These are phyloP conservation scores for Pseudogymnoascus sp. DNA, from an alignment of 2,329 filamentous ascomycete species.

Conservation along the genomic window DNA sequence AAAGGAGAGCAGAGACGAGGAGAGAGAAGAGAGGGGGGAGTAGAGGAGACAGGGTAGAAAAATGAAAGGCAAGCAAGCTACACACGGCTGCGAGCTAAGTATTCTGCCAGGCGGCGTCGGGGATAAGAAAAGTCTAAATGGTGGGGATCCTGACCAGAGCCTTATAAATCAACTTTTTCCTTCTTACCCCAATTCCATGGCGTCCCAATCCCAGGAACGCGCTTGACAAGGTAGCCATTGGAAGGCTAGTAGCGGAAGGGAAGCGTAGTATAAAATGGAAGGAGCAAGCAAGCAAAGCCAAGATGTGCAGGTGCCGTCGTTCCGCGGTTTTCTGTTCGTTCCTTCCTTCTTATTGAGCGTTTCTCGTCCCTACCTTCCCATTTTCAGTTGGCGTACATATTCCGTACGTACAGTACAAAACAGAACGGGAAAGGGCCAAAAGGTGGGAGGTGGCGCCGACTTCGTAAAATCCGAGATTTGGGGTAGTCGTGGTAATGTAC, in stretches of 20 bases:
- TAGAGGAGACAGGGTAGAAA: neutral
- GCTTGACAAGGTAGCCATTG: neutral
- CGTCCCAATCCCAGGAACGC: neutral
- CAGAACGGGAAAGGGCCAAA: neutral
- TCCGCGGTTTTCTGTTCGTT: neutral
- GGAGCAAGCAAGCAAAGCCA: neutral
- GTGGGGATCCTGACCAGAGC: neutral
- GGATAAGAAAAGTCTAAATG: constrained; percentile 6
- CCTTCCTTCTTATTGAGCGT: neutral
- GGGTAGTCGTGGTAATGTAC: neutral
- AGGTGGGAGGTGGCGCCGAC: neutral
- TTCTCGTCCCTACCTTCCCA: neutral
- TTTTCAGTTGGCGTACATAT: neutral
- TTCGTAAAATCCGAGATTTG: constrained; percentile 3
- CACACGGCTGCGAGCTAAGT: neutral
- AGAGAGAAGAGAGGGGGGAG: neutral
- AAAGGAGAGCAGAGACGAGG: neutral
- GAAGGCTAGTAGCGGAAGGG: neutral
- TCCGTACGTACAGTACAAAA: neutral
- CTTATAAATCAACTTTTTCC: constrained; percentile 5
- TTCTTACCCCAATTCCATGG: neutral
- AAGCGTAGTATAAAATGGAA: neutral
- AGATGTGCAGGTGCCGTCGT: neutral
- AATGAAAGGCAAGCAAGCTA: neutral
- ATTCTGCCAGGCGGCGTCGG: neutral